Base-by-base conservation (phyloP, 176 grass and related monocot genomes). In the Chrysopogon serrulatus region DNA sequence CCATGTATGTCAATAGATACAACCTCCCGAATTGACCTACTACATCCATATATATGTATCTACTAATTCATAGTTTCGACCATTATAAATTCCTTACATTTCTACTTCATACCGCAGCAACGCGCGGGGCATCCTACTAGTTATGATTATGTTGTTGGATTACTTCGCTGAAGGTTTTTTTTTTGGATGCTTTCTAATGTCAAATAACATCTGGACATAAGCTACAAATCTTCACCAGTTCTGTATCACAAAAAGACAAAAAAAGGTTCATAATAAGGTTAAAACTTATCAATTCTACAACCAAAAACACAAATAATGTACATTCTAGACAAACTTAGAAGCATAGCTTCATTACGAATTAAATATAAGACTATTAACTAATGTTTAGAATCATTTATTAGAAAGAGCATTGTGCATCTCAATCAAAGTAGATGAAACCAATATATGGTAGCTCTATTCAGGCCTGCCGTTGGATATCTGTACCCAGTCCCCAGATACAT, bases 231-330 rank as follows among this genome's bases (percentile, higher is more conserved):
- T 63, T 9, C 39, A 47, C 18, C 77, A 34, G 77, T 21, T 47
- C 18, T 61, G 4, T 35, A 16, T 31, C 5, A 17, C 28, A 35
- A 21, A 79, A 47, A 47, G 27, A 7, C 5, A 43, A 45, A 23
- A 21, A 17, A 65, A n/a, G 6, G 27, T 44, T 21, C 10, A 73
- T 66, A n/a, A n/a, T n/a, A 12, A 56, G 27, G 45, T 78, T 77
- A 68, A 79, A 17, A 31, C 45, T 71, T 27, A n/a, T n/a, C n/a
- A 13, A 41, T 74, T 86, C 68, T 51, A 86, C 42, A 4, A 81
- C 77, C 33, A 73, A 86, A 81, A 42, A 30, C 64, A 34, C 4
- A 26, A 43, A 27, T 47, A 54, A 62, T 71, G 36, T 17, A 31
- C 79, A 56, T 30, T 41, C 31, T 11, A 0, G 2, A 44, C 18